Percentiles rank a stretch among this genome's conserved stretches.
Conservation (phyloP, 177 flowering plant species). For the Vitis hybrid region DNA sequence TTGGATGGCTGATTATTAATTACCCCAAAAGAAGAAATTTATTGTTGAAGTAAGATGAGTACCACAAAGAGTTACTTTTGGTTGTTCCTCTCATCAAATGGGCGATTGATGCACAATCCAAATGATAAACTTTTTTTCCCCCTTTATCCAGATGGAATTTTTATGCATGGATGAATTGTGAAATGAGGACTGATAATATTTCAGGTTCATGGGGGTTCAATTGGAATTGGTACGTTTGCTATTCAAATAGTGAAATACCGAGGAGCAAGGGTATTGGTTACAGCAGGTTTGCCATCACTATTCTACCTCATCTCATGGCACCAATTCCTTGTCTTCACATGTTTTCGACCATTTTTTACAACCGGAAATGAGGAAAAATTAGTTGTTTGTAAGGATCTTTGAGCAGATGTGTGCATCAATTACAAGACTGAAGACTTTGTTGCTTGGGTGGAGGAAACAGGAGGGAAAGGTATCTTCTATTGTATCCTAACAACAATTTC, state of each 20-base stretch:
- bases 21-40: no score
- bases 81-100: no score
- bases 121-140: no score
- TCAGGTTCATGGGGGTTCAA: constrained; percentile 5
- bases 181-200: no score
- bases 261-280: constrained; percentile 73
- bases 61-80: no score
- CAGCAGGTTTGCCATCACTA: constrained; percentile 67
- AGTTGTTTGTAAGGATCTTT: constrained; percentile 73
- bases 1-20: no score
- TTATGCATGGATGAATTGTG: no score
- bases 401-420: constrained; percentile 94
- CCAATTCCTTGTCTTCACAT: neutral
- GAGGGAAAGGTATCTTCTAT: constrained; percentile 62
- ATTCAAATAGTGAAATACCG: constrained; percentile 80
- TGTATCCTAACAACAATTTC: neutral
- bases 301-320: neutral
- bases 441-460: constrained; percentile 80
- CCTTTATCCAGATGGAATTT: no score
- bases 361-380: constrained; percentile 81
- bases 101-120: no score
- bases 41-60: no score
- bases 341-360: constrained; percentile 2
- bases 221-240: constrained; percentile 94
- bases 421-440: constrained; percentile 94